Evolutionary conservation across 2,329 filamentous ascomycete genomes (phyloP), one percentile per base, ranked within the genome.

Genomic region (Pseudovirgaria hyperparasitica): DNA sequence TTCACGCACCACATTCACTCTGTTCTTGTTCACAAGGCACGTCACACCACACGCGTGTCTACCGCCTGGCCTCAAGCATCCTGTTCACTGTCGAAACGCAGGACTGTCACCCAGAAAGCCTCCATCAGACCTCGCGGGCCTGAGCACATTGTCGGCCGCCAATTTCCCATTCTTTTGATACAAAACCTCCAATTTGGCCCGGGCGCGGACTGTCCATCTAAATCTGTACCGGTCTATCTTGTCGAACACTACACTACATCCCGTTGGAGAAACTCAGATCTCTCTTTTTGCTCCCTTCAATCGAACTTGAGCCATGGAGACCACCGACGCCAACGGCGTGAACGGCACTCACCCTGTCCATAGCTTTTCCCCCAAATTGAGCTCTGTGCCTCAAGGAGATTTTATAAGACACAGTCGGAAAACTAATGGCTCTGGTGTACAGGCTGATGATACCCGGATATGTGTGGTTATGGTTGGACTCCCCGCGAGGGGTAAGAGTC

Each of bases 401-500:
- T 55, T 61, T 31, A 51, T 61, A 38, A 48, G 46, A 34, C 58
- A 59, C 29, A 46, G 45, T 38, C 50, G 48, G 42, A 60, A 49
- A 43, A 59, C 61, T 60, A 66, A 65, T 54, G 75, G 78, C 40
- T 61, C 72, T 44, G 79, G 77, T 47, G 70, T 86, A 39, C 79
- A 92, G 82, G 82, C 81, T 45, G 87, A 96, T 65, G 85, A 94
- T 57, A 87, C 82, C 34, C 82, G 82, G 55, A 92, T 98, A 62
- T 96, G 87, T 57, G 86, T 98, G 38, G 85, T 98, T 45, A 96
- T 98, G 90, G 90, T 98, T 34, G 90, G 90, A 40, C 67, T 98
- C 51, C 90, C 90, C 29, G 90, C 90, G 35, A 70, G 90, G 42
- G 90, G 90, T 48, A 98, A 98, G 70, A 93, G 84, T 62, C 74